Conservation (phyloP, 2,329 filamentous ascomycete species). For the Domatiomyces globalis region DNA sequence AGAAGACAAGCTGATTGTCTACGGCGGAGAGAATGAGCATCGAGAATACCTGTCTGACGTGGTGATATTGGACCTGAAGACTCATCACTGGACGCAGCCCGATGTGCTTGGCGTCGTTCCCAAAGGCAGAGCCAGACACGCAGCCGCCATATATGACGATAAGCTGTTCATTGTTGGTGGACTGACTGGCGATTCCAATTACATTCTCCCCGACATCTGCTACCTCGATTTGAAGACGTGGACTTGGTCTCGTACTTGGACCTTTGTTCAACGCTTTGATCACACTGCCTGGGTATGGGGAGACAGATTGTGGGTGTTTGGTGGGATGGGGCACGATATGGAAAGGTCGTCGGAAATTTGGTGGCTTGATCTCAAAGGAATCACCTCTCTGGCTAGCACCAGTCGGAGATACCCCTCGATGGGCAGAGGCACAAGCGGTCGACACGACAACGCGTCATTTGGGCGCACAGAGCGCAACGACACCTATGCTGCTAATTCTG, state of each 20-base stretch:
- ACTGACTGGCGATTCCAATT: conserved; percentile 84
- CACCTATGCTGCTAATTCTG: conserved; percentile 59
- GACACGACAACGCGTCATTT: conserved; percentile 27
- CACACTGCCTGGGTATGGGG: conserved; percentile 90
- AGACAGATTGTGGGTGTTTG: conserved; percentile 90
- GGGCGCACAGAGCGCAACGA: conserved; percentile 25
- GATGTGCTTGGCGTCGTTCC: conserved; percentile 72
- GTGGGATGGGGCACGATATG: conserved; percentile 89
- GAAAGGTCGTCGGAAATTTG: conserved; percentile 91
- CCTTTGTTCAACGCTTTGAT: conserved; percentile 86
- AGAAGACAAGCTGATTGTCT: conserved; percentile 89
- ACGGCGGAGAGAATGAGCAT: conserved; percentile 96
- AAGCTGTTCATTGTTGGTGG: conserved; percentile 92
- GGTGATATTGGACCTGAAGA: conserved; percentile 88
- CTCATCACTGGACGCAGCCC: conserved; percentile 89
- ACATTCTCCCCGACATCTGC: conserved; percentile 88
- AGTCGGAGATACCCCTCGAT: conserved; percentile 11
- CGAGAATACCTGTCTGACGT: conserved; percentile 89
- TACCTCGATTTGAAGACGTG: conserved; percentile 94
- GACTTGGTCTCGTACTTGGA: conserved; percentile 94
- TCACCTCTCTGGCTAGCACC: conserved; percentile 55
- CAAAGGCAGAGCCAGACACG: conserved; percentile 81
- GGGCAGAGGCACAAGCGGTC: conserved; percentile 13
- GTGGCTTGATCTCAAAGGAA: conserved; percentile 92
- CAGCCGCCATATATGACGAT: conserved; percentile 87